These are phyloP conservation scores for Batkoa obscura DNA, from an alignment of 371 early-diverging fungal genomes.

Conservation along the genomic window DNA sequence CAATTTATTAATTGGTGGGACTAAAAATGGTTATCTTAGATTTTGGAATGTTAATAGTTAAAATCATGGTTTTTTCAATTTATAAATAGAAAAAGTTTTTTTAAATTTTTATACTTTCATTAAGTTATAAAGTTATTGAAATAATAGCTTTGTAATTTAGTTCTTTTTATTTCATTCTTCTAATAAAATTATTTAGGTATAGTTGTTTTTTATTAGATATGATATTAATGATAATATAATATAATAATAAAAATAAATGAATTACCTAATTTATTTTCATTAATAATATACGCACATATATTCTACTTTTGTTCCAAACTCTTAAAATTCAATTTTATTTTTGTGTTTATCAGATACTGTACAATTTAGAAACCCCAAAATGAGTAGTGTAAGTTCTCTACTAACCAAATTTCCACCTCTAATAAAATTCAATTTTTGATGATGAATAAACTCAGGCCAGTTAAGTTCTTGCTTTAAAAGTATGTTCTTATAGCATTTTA, in stretches of 20 bases:
- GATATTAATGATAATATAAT: no score
- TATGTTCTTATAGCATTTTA: neutral
- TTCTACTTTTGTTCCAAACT: no score
- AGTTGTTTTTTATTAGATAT: no score
- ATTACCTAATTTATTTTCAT: no score
- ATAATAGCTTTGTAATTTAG: neutral
- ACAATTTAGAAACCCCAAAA: no score
- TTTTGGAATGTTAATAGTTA: neutral
- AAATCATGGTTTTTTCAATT: neutral
- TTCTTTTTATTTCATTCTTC: neutral
- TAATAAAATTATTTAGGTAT: neutral
- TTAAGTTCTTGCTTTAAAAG: neutral
- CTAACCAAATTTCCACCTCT: neutral
- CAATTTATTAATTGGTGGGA: neutral
- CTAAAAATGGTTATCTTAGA: no score
- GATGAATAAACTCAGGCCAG: constrained; percentile 2
- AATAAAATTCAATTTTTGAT: neutral
- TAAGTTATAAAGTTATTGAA: neutral
- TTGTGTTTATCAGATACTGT: no score
- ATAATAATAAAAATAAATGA: no score
- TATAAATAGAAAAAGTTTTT: neutral
- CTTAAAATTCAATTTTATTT: no score
- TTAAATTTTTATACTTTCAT: neutral
- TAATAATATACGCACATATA: no score
- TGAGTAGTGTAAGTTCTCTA: no score